phyloP scores from a whole-genome alignment of 1,139 yeast genomes.

The Pichia terricola region DNA sequence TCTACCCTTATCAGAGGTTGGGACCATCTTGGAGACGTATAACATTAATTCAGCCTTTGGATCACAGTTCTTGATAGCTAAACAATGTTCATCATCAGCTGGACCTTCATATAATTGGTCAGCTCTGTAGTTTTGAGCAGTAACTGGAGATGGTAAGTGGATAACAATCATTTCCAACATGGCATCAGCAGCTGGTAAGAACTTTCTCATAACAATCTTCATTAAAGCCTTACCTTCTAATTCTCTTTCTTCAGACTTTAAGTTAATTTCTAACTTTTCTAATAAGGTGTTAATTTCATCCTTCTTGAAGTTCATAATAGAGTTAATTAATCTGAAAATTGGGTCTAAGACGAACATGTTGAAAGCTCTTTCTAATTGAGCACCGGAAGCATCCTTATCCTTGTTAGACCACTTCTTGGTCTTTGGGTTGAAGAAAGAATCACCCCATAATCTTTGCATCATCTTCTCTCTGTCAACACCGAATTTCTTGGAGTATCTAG shows the following conservation, averaged over 20 bases:
- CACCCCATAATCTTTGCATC: constrained; percentile 99
- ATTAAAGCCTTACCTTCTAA: constrained; percentile 97
- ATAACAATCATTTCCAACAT: constrained; percentile 97
- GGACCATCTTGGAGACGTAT: constrained; percentile 99
- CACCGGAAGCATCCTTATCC: constrained; percentile 93
- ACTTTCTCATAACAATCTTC: constrained; percentile 98
- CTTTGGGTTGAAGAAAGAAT: constrained; percentile 99
- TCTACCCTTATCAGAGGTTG: constrained; percentile 99
- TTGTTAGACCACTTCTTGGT: constrained; percentile 99
- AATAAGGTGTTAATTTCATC: constrained; percentile 86
- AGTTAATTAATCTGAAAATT: constrained; percentile 92
- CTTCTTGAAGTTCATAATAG: constrained; percentile 96
- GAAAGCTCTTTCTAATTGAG: constrained; percentile 97
- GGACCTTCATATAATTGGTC: constrained; percentile 99
- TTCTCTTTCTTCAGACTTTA: constrained; percentile 93
- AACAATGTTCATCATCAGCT: constrained; percentile 82
- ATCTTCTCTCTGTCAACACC: constrained; percentile 97
- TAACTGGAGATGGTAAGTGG: constrained; percentile 99
- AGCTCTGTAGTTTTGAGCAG: constrained; percentile 99
- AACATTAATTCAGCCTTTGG: constrained; percentile 98
- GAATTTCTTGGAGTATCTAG: constrained; percentile 97
- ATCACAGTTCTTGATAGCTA: constrained; percentile 96
- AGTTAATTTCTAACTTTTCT: constrained; percentile 83
- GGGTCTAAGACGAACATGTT: constrained; percentile 99
- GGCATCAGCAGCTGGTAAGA: constrained; percentile 99